These are phyloP conservation scores for Lactarius quietus DNA, from an alignment of 768 basidiomycete species.

Conservation along the genomic window DNA sequence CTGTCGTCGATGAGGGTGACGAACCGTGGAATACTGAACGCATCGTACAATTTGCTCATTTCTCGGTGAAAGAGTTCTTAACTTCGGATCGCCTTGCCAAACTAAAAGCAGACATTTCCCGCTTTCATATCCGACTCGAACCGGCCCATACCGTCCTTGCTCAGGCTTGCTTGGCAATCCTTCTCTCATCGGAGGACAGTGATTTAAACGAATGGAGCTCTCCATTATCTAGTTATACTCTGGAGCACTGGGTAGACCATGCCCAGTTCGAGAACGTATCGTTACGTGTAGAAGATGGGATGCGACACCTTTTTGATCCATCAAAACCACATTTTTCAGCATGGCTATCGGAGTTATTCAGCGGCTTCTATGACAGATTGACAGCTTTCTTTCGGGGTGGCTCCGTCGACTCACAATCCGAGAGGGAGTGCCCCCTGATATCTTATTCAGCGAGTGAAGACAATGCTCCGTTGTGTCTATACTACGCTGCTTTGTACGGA, in stretches of 20 bases:
- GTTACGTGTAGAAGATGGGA: not conserved
- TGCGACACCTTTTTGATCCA: not conserved
- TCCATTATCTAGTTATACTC: not conserved
- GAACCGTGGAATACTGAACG: not conserved
- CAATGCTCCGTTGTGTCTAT: not conserved
- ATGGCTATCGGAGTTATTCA: too few relatives aligned
- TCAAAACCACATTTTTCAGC: not conserved
- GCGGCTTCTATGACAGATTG: too few relatives aligned
- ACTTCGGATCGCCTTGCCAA: not conserved
- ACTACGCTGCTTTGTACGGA: not conserved
- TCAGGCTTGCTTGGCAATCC: not conserved
- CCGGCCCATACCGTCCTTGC: not conserved
- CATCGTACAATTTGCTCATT: not conserved
- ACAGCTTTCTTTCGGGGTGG: not conserved
- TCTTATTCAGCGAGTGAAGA: not conserved
- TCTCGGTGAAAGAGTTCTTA: conserved; percentile 3
- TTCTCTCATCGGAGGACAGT: not conserved
- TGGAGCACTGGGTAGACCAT: not conserved
- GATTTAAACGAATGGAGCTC: too few relatives aligned
- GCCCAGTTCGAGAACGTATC: not conserved
- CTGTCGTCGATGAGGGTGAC: not conserved
- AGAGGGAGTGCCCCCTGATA: too few relatives aligned
- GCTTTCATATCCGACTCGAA: not conserved
- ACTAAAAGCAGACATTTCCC: not conserved
- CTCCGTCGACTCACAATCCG: too few relatives aligned